Conservation (phyloP, 257 asterid genomes). For the Solanum medicagineum region DNA sequence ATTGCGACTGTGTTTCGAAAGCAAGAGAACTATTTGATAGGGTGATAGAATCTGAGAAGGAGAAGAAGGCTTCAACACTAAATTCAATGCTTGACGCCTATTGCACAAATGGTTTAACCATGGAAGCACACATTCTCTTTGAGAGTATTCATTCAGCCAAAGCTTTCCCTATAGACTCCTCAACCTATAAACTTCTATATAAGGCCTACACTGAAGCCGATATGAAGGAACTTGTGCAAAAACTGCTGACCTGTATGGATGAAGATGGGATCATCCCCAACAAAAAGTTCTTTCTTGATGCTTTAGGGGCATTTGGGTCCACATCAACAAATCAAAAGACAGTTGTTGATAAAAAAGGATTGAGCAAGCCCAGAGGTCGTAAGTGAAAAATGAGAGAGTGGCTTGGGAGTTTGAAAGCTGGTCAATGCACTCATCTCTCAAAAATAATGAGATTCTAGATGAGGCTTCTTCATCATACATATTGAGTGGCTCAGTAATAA, state of each 20-base stretch:
- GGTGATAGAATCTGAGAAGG: conserved; percentile 42
- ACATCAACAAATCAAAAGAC: conserved; percentile 29
- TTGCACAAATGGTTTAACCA: conserved; percentile 62
- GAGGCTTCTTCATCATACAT: background rate
- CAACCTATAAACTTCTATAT: conserved; percentile 77
- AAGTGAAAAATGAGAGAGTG: background rate
- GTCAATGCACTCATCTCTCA: background rate
- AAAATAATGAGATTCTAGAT: background rate
- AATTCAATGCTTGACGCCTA: conserved; percentile 88
- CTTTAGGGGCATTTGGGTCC: conserved; percentile 63
- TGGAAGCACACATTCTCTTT: conserved; percentile 69
- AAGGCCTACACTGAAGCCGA: conserved; percentile 80
- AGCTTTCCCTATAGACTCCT: conserved; percentile 38
- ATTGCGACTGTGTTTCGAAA: conserved; percentile 57
- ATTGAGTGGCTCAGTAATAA: background rate
- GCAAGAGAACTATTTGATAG: conserved; percentile 71
- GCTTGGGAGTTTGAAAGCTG: background rate
- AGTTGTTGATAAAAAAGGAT: conserved; percentile 6
- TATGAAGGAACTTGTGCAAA: conserved; percentile 57
- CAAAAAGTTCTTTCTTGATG: conserved; percentile 76
- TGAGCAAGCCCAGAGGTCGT: background rate
- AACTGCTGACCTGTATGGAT: conserved; percentile 58
- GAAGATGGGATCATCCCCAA: conserved; percentile 77
- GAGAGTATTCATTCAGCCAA: conserved; percentile 31
- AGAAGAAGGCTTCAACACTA: conserved; percentile 63